These are phyloP conservation scores for Xerocomus alliaceus DNA, from an alignment of 1,284 basidiomycete species.

Conservation along the genomic window DNA sequence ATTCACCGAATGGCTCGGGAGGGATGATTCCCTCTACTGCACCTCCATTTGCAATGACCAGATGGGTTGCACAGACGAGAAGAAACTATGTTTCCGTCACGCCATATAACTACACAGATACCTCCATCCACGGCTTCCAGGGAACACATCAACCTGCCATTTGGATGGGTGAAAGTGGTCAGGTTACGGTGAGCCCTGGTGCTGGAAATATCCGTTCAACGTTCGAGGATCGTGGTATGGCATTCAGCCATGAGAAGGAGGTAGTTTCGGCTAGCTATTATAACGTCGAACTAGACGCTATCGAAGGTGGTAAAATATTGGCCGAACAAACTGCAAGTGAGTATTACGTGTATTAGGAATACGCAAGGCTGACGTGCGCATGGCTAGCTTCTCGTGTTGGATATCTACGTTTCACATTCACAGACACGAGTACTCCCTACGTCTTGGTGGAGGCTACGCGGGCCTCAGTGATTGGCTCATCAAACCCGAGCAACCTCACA, in stretches of 20 bases:
- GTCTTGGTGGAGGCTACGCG: conserved; percentile 77
- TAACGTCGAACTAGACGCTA: conserved; percentile 62
- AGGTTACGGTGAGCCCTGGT: conserved; percentile 70
- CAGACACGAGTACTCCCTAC: conserved; percentile 55
- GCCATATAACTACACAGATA: conserved; percentile 77
- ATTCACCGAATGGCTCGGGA: conserved; percentile 70
- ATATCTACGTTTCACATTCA: conserved; percentile 78
- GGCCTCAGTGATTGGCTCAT: conserved; percentile 64
- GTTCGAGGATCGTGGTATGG: conserved; percentile 69
- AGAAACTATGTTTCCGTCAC: conserved; percentile 78
- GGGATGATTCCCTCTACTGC: conserved; percentile 76
- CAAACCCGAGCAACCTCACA: conserved; percentile 63
- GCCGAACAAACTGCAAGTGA: conserved; percentile 76
- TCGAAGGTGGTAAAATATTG: conserved; percentile 55
- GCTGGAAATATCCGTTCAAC: conserved; percentile 54
- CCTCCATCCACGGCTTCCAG: conserved; percentile 73
- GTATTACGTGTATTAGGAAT: conserved; percentile 33
- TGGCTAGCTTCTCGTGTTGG: conserved; percentile 75
- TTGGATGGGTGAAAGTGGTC: conserved; percentile 88
- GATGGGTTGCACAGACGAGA: conserved; percentile 78
- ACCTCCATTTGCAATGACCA: conserved; percentile 83
- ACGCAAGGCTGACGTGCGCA: conserved; percentile 1
- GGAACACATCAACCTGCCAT: conserved; percentile 86
- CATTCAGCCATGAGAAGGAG: conserved; percentile 65
- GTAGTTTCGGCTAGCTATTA: conserved; percentile 74